Conservation (phyloP, 495 filamentous ascomycete species). For the Haplographium delicatum region DNA sequence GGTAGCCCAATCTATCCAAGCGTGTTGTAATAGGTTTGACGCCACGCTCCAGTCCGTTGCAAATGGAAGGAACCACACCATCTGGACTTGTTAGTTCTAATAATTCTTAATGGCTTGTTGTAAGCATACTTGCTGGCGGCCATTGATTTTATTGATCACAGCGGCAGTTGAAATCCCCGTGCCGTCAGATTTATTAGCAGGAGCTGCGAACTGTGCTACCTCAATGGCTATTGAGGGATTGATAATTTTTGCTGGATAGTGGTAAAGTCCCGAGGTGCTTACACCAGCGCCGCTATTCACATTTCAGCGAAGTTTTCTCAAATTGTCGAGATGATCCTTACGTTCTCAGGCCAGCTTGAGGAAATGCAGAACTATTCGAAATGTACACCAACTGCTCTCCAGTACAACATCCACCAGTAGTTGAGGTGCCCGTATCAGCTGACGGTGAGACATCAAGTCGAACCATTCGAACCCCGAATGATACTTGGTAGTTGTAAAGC, state of each 20-base stretch:
- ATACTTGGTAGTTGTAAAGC: conserved; percentile 53
- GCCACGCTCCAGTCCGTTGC: conserved; percentile 51
- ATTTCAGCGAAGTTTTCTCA: too few relatives aligned
- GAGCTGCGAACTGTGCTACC: conserved; percentile 46
- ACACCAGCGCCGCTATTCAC: conserved; percentile 34
- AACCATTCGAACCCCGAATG: conserved; percentile 55
- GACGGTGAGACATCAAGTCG: conserved; percentile 55
- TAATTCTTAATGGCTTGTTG: neutral
- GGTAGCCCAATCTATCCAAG: conserved; percentile 57
- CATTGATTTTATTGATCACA: conserved; percentile 57
- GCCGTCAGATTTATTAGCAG: neutral
- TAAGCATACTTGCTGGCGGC: conserved; percentile 28
- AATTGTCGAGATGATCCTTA: too few relatives aligned
- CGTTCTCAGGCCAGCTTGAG: conserved; percentile 44
- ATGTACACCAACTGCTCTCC: conserved; percentile 49
- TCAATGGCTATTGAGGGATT: conserved; percentile 47
- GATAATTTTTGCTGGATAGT: conserved; percentile 52
- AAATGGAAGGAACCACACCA: conserved; percentile 54
- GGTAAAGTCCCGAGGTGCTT: conserved; percentile 48
- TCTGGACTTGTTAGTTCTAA: conserved; percentile 42
- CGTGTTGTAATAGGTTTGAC: conserved; percentile 53
- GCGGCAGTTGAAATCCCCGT: conserved; percentile 44
- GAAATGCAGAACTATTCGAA: conserved; percentile 42
- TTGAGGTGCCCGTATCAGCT: conserved; percentile 39
- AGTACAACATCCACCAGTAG: conserved; percentile 40